Percentiles rank a stretch among this genome's conserved stretches.
Evolutionary conservation across 768 basidiomycete species (phyloP).

Genomic region (Leccinum fibrillosum): DNA sequence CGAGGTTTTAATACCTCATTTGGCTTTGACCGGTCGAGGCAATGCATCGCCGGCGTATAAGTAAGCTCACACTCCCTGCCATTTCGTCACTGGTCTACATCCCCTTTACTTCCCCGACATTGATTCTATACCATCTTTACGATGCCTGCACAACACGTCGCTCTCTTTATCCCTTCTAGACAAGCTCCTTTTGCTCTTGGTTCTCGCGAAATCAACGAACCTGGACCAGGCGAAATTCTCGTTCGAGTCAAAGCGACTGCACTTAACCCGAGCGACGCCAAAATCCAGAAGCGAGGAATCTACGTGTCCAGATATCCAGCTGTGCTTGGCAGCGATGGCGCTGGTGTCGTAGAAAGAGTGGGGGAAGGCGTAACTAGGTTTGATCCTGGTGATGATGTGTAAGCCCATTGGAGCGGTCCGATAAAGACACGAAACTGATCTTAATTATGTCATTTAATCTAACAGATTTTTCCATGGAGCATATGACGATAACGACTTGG

Average conservation of each 20-base stretch:
- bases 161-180: slow-evolving; percentile 31
- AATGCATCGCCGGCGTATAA: slow-evolving; percentile 31
- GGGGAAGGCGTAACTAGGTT: slow-evolving; percentile 51
- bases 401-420: slow-evolving; percentile 18
- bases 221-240: slow-evolving; percentile 47
- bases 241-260: slow-evolving; percentile 45
- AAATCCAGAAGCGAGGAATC: slow-evolving; percentile 40
- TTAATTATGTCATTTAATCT: slow-evolving; percentile 14
- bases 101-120: slow-evolving; percentile 13
- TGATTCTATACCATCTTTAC: slow-evolving; percentile 4
- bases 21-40: slow-evolving; percentile 26
- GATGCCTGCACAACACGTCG: slow-evolving; percentile 28
- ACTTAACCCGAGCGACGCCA: slow-evolving; percentile 55
- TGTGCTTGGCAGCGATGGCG: slow-evolving; percentile 46
- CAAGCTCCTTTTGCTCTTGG: slow-evolving; percentile 36
- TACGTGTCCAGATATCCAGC: slow-evolving; percentile 42
- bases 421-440: slow-evolving; percentile 20
- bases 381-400: slow-evolving; percentile 54
- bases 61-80: slow-evolving; percentile 15
- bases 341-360: slow-evolving; percentile 49
- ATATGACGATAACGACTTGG: slow-evolving; percentile 35
- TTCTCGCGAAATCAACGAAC: slow-evolving; percentile 35
- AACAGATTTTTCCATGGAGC: slow-evolving; percentile 40
- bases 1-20: slow-evolving; percentile 31
- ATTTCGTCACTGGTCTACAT: slow-evolving; percentile 19